A percentile compares a stretch with the other conserved stretches of the same genome.
Evolutionary conservation across 2,329 filamentous ascomycete genomes (phyloP).

Genomic region (Talaromyces sp.): DNA sequence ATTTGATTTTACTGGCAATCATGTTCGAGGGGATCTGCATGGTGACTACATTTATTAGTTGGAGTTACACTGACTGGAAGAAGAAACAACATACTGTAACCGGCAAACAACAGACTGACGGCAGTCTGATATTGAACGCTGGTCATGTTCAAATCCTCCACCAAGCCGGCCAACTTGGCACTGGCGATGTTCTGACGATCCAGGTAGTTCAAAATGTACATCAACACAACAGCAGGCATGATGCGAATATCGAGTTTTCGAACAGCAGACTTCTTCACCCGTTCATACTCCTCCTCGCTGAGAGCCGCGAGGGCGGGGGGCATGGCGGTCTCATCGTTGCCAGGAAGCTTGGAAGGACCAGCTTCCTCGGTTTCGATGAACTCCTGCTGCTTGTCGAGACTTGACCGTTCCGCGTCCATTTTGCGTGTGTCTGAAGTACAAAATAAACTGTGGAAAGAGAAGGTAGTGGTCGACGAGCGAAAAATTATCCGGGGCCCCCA

Average conservation of each 20-base stretch:
- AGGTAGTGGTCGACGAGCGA: not conserved
- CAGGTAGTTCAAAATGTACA: conserved; percentile 20
- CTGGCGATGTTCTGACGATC: conserved; percentile 20
- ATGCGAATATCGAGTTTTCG: conserved; percentile 15
- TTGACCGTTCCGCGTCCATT: conserved; percentile 8
- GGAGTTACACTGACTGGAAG: not conserved
- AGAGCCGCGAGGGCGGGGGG: conserved; percentile 21
- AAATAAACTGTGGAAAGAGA: not conserved
- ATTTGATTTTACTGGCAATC: conserved; percentile 14
- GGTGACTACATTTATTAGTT: conserved; percentile 1
- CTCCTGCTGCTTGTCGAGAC: conserved; percentile 11
- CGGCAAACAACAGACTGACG: conserved; percentile 16
- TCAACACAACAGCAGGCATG: conserved; percentile 17
- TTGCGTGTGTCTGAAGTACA: not conserved
- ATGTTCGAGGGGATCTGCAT: conserved; percentile 22
- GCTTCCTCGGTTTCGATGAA: conserved; percentile 3
- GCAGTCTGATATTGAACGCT: conserved; percentile 17
- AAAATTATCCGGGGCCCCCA: not conserved
- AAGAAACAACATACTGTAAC: conserved; percentile 11
- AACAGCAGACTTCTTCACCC: conserved; percentile 8
- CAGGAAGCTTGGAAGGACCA: not conserved
- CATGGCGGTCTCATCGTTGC: conserved; percentile 9
- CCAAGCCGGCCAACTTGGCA: conserved; percentile 14
- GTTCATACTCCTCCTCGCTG: conserved; percentile 14
- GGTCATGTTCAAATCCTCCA: conserved; percentile 8